Evolutionary conservation across 352 stramenopile genomes (phyloP).

Genomic region (Saprolegnia diclina): DNA sequence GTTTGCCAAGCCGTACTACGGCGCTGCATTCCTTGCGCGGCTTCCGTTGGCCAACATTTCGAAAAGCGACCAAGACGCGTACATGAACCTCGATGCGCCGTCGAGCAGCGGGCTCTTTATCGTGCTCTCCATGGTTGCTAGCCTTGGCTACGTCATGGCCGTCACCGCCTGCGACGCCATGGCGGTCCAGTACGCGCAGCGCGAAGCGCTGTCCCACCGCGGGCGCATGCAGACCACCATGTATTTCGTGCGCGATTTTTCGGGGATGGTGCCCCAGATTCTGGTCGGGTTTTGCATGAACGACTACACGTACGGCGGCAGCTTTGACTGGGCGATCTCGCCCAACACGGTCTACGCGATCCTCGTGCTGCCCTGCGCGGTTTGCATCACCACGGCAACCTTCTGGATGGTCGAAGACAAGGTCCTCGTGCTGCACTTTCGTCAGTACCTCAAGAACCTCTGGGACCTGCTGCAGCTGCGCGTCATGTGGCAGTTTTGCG

Average conservation of each 20-base stretch:
- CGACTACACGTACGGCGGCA: slow-evolving; percentile 45
- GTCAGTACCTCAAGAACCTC: slow-evolving; percentile 36
- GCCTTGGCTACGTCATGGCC: slow-evolving; percentile 54
- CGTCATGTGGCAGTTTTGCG: slow-evolving; percentile 32
- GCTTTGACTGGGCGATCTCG: slow-evolving; percentile 47
- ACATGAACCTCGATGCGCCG: slow-evolving; percentile 41
- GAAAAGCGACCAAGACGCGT: slow-evolving; percentile 27
- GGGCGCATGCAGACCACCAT: slow-evolving; percentile 47
- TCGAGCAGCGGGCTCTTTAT: slow-evolving; percentile 43
- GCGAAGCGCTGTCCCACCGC: slow-evolving; percentile 31
- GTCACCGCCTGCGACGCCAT: slow-evolving; percentile 50
- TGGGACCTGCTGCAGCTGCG: slow-evolving; percentile 34
- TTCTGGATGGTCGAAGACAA: slow-evolving; percentile 34
- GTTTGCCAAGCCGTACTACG: slow-evolving; percentile 46
- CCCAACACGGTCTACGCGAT: slow-evolving; percentile 47
- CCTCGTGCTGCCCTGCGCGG: slow-evolving; percentile 30
- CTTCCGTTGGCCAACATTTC: slow-evolving; percentile 33
- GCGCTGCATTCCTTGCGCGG: slow-evolving; percentile 31
- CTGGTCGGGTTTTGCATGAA: slow-evolving; percentile 51
- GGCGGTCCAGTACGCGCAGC: slow-evolving; percentile 14
- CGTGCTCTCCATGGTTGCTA: slow-evolving; percentile 60
- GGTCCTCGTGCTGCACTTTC: slow-evolving; percentile 29
- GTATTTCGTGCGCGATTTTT: slow-evolving; percentile 44
- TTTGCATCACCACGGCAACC: slow-evolving; percentile 31
- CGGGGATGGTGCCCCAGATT: slow-evolving; percentile 40